Evolutionary conservation across 2,329 filamentous ascomycete species (phyloP), one percentile per base, ranked within the genome.

Genomic region (Diaporthe caulivora): DNA sequence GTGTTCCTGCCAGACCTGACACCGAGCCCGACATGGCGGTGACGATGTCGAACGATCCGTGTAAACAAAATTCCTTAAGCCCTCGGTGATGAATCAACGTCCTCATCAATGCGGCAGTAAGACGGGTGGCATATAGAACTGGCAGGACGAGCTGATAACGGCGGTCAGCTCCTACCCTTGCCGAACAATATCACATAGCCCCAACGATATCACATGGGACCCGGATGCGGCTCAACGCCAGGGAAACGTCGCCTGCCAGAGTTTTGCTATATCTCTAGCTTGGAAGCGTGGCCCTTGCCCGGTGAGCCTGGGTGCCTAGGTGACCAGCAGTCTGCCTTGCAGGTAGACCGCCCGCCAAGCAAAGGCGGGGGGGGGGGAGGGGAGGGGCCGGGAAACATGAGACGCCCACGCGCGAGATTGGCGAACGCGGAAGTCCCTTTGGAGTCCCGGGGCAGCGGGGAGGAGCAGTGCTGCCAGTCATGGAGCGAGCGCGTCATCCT

Each of bases 391-490:
- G 26, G 42, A n/a, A 65, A 17, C 26, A 44, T 37, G 62, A 51
- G 44, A 51, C 62, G 29, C 44, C 15, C n/a, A 65, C 54, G 24
- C 62, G 62, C 62, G 44, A 65, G 44, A 65, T 44, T 65, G 44
- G 37, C 44, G 60, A 26, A 47, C 8, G 21, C 44, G 44, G 42
- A 21, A 24, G 21, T 51, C 21, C 11, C 37, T 13, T 26, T 44
- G 60, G 44, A 44, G 11, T 60, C 57, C 37, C n/a, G 57, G 34
- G 34, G 34, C 29, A 42, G 29, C 60, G 15, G 37, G 18, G 26
- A 21, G 3, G 42, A 15, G 10, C 17, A n/a, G 3, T n/a, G n/a
- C n/a, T n/a, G n/a, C n/a, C n/a, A 21, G 24, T 10, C 26, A 9
- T 31, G 58, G 1, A 21, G 26, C 13, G 3, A 34, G 9, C 21